Conservation (phyloP, 192 early-diverging fungal genomes). For the Lobosporangium transversale region DNA sequence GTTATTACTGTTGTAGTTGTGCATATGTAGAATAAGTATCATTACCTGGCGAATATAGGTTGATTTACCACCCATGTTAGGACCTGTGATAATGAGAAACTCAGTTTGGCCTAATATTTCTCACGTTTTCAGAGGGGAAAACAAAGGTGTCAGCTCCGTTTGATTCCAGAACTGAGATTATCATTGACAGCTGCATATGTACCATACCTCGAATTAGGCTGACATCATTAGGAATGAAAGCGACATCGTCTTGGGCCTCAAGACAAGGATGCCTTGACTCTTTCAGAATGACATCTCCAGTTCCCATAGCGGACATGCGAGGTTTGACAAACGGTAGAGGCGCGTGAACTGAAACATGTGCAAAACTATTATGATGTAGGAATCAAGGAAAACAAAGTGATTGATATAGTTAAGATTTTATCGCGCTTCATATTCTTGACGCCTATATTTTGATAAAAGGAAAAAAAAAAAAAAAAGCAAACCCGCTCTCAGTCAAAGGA, state of each 20-base stretch:
- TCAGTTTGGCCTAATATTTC: conserved; percentile 58
- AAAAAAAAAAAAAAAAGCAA: no score
- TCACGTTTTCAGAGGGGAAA: no score
- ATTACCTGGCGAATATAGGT: conserved; percentile 95
- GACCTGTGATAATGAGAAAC: conserved; percentile 94
- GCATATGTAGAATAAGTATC: no score
- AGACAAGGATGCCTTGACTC: conserved; percentile 91
- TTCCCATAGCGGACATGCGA: conserved; percentile 63
- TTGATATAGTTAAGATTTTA: no score
- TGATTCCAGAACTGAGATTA: no score
- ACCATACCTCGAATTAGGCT: conserved; percentile 70
- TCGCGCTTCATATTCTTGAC: no score
- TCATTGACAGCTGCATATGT: no score
- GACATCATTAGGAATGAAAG: conserved; percentile 96
- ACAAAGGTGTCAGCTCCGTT: no score
- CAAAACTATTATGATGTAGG: conserved; percentile 77
- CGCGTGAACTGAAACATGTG: conserved; percentile 84
- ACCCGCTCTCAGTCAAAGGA: no score
- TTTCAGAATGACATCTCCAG: conserved; percentile 74
- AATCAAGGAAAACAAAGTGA: no score
- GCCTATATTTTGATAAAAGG: no score
- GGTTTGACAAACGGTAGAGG: conserved; percentile 89
- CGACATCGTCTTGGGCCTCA: conserved; percentile 90
- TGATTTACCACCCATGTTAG: conserved; percentile 99
- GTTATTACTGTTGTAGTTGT: no score